phyloP scores from a whole-genome alignment of 2,329 filamentous ascomycete species.

The Cladorrhinum sp. region DNA sequence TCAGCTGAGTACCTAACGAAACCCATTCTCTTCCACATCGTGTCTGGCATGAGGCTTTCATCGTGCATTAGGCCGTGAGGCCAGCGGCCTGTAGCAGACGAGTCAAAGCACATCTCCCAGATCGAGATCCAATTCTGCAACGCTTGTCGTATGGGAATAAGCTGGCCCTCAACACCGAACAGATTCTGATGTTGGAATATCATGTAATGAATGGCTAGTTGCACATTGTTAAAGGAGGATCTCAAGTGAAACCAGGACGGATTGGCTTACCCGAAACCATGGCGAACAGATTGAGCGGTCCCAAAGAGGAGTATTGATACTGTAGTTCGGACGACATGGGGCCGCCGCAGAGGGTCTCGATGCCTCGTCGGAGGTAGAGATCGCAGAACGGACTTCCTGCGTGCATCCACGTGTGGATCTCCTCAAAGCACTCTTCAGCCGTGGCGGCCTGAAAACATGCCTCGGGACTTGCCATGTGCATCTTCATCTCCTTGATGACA shows the following conservation, averaged over 20 bases:
- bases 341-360: constrained; percentile 28
- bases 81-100: constrained; percentile 10
- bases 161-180: constrained; percentile 30
- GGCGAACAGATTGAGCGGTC: constrained; percentile 30
- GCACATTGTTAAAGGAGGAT: not conserved
- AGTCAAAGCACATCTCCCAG: constrained; percentile 26
- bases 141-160: constrained; percentile 32
- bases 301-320: constrained; percentile 23
- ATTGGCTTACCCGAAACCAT: constrained; percentile 27
- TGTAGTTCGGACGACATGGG: constrained; percentile 20
- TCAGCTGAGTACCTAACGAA: constrained; percentile 34
- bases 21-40: constrained; percentile 36
- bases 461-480: constrained; percentile 35
- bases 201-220: constrained; percentile 30
- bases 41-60: constrained; percentile 22
- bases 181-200: constrained; percentile 39
- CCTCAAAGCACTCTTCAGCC: constrained; percentile 32
- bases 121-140: constrained; percentile 30
- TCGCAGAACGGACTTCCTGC: constrained; percentile 27
- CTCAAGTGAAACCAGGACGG: not conserved
- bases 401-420: constrained; percentile 30
- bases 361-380: constrained; percentile 26
- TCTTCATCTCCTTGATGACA: constrained; percentile 39
- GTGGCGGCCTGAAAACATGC: constrained; percentile 37
- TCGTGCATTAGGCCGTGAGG: constrained; percentile 22